Percentiles rank a stretch among this genome's conserved stretches.
Evolutionary conservation across 768 basidiomycete species (phyloP).

Genomic region (Phlebiopsis flavidoalba): DNA sequence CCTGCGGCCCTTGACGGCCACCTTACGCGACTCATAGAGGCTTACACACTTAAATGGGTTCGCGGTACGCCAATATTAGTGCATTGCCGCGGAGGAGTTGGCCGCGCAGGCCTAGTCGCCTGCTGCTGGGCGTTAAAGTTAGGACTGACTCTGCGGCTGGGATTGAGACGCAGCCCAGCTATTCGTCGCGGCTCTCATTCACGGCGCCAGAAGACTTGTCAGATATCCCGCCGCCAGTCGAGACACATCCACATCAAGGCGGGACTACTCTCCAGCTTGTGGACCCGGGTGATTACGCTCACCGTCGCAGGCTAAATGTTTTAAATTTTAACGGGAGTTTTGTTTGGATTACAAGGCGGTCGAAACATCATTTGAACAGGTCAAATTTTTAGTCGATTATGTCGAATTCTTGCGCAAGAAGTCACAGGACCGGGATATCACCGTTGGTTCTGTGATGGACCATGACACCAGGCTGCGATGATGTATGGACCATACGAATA

Average conservation of each 20-base stretch:
- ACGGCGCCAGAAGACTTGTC: slow-evolving; percentile 8
- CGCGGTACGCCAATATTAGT: slow-evolving; percentile 68
- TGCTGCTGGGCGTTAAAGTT: slow-evolving; percentile 92
- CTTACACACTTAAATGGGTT: slow-evolving; percentile 73
- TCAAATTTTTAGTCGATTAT: slow-evolving; percentile 74
- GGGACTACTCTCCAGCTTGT: slow-evolving; percentile 61
- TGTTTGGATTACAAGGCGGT: slow-evolving; percentile 88
- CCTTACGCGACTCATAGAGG: slow-evolving; percentile 57
- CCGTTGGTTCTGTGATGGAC: neutral
- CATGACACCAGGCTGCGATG: neutral
- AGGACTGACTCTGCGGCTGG: slow-evolving; percentile 84
- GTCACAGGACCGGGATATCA: neutral
- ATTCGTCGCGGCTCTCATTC: neutral
- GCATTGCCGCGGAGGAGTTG: slow-evolving; percentile 93
- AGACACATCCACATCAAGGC: slow-evolving; percentile 19
- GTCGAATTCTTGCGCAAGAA: slow-evolving; percentile 47
- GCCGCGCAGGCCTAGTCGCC: slow-evolving; percentile 87
- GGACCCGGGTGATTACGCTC: slow-evolving; percentile 65
- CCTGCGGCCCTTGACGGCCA: slow-evolving; percentile 58
- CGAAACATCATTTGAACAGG: slow-evolving; percentile 92
- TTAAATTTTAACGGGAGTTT: too few species aligned
- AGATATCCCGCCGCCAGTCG: neutral
- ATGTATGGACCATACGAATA: neutral
- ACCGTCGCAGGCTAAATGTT: slow-evolving; percentile 69
- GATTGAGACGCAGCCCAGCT: slow-evolving; percentile 29